These are phyloP conservation scores for Cenchrus americanus DNA, from an alignment of 176 grass and related monocot genomes.

Conservation along the genomic window DNA sequence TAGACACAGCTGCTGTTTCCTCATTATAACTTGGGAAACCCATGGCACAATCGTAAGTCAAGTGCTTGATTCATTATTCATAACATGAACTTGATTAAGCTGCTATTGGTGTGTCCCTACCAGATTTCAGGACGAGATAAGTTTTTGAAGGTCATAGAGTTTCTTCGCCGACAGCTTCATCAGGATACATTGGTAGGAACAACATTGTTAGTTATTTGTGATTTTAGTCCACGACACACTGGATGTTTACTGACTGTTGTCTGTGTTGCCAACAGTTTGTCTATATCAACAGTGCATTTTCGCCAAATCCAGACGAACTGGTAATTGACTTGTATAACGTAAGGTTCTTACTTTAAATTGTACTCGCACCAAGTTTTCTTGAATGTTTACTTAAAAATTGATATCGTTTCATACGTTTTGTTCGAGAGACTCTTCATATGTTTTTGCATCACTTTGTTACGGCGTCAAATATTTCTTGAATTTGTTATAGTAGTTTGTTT, in stretches of 20 bases:
- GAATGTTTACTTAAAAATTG: not conserved
- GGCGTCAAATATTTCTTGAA: not conserved
- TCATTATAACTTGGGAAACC: not conserved
- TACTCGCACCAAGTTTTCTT: not conserved
- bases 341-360: slow-evolving; percentile 35
- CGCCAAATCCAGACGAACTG: slow-evolving; percentile 80
- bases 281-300: slow-evolving; percentile 88
- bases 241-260: slow-evolving; percentile 30
- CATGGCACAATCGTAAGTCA: not conserved
- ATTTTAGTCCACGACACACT: not conserved
- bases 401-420: not conserved
- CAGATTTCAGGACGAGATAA: slow-evolving; percentile 85
- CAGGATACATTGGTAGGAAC: slow-evolving; percentile 72
- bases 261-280: slow-evolving; percentile 62
- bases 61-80: not conserved
- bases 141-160: slow-evolving; percentile 86
- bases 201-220: not conserved
- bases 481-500: not conserved
- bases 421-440: not conserved
- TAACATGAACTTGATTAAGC: slow-evolving; percentile 9
- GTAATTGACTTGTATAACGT: slow-evolving; percentile 87
- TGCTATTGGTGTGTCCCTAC: not conserved
- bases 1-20: not conserved
- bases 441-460: not conserved
- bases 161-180: slow-evolving; percentile 79